Conservation (phyloP, 805 yeast genomes). For the Metschnikowia aberdeeniae region DNA sequence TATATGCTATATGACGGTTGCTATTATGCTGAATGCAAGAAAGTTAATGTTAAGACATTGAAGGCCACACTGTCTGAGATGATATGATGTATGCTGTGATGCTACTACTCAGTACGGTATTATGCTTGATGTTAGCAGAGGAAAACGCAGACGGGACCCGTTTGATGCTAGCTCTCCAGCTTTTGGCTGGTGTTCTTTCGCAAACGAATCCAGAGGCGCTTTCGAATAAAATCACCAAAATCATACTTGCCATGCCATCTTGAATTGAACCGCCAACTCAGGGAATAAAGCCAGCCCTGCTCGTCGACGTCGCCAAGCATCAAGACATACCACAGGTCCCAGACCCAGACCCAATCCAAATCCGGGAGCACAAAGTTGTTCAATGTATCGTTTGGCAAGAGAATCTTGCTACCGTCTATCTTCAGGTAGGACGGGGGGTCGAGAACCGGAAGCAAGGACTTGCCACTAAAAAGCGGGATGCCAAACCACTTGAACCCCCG, state of each 20-base stretch:
- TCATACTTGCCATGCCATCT: constrained; percentile 63
- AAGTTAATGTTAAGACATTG: too few species aligned
- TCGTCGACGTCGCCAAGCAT: constrained; percentile 73
- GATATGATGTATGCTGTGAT: too few species aligned
- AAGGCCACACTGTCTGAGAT: too few species aligned
- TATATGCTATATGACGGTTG: too few species aligned
- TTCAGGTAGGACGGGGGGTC: constrained; percentile 52
- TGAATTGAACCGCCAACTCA: constrained; percentile 25
- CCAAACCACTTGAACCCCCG: constrained; percentile 52
- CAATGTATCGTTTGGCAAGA: constrained; percentile 21
- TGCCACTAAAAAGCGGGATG: constrained; percentile 44
- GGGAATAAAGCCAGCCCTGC: constrained; percentile 78
- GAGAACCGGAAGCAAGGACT: constrained; percentile 43
- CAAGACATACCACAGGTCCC: constrained; percentile 70
- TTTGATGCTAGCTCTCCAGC: not conserved
- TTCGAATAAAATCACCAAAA: constrained; percentile 59
- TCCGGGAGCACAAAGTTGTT: constrained; percentile 50
- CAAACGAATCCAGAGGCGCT: constrained; percentile 59
- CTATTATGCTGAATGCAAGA: too few species aligned
- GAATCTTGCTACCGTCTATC: constrained; percentile 36
- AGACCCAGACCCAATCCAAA: constrained; percentile 60
- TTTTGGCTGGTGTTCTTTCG: constrained; percentile 16
- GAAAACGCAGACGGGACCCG: not conserved
- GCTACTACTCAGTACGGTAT: too few species aligned
- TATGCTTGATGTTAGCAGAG: too few species aligned